A percentile compares a stretch with the other conserved stretches of the same genome.
phyloP scores from a whole-genome alignment of 768 basidiomycete species.

The Suillus americanus region DNA sequence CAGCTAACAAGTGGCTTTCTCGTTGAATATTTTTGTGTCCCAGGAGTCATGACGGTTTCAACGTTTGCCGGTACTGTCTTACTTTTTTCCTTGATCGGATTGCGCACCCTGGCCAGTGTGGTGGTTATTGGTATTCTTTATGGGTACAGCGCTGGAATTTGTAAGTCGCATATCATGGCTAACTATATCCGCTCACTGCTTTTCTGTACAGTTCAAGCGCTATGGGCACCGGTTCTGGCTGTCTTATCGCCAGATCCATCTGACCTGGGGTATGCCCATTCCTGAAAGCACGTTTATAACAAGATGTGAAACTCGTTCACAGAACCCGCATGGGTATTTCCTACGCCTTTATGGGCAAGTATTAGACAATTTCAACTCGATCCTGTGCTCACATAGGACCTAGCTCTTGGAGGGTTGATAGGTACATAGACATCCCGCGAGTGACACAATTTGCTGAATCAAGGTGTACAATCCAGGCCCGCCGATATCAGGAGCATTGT shows the following conservation, averaged over 20 bases:
- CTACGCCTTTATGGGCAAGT: slow-evolving; percentile 46
- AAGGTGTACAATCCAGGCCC: slow-evolving; percentile 44
- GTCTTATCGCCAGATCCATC: slow-evolving; percentile 44
- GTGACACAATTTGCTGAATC: slow-evolving; percentile 24
- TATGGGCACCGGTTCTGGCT: slow-evolving; percentile 44
- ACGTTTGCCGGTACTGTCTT: slow-evolving; percentile 38
- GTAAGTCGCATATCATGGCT: slow-evolving; percentile 22
- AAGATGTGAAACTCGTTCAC: neutral
- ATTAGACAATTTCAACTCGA: slow-evolving; percentile 4
- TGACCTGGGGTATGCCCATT: slow-evolving; percentile 47
- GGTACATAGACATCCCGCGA: slow-evolving; percentile 3
- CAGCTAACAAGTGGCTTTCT: slow-evolving; percentile 50
- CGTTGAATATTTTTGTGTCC: slow-evolving; percentile 42
- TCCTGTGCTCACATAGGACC: neutral
- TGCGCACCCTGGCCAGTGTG: slow-evolving; percentile 38
- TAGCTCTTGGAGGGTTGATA: slow-evolving; percentile 26
- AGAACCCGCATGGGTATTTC: slow-evolving; percentile 49
- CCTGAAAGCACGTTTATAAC: neutral
- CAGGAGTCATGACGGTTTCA: slow-evolving; percentile 36
- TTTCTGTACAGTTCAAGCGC: slow-evolving; percentile 32
- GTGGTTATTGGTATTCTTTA: slow-evolving; percentile 45
- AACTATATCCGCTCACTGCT: neutral
- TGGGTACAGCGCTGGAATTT: slow-evolving; percentile 53
- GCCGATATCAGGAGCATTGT: slow-evolving; percentile 57
- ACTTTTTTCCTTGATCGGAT: slow-evolving; percentile 48